phyloP scores from a whole-genome alignment of 2,329 filamentous ascomycete genomes.

The Colletotrichum falcatum region DNA sequence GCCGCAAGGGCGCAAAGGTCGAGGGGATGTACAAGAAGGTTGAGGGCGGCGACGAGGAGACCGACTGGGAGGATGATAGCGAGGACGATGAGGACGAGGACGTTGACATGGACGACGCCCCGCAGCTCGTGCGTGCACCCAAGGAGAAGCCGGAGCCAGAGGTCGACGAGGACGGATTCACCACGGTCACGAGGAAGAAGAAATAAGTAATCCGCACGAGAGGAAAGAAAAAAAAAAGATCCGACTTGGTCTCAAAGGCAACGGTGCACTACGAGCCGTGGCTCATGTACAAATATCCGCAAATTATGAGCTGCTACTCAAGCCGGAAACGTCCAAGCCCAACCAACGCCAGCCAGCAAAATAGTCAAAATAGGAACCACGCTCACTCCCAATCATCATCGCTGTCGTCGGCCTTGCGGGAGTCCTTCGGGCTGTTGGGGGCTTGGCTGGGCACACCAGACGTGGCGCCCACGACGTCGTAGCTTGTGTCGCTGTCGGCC shows the following conservation, averaged over 20 bases:
- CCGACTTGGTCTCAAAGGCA: constrained; percentile 28
- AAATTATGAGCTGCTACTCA: constrained; percentile 63
- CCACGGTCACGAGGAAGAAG: constrained; percentile 78
- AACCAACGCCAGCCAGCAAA: constrained; percentile 40
- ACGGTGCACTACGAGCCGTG: constrained; percentile 48
- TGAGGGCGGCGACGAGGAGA: constrained; percentile 67
- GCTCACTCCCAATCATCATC: constrained; percentile 82
- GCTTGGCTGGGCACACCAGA: constrained; percentile 84
- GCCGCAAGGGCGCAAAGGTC: constrained; percentile 69
- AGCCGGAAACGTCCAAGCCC: constrained; percentile 40
- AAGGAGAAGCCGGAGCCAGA: constrained; percentile 77
- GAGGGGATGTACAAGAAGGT: constrained; percentile 66
- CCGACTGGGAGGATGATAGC: constrained; percentile 72
- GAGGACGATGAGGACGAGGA: constrained; percentile 67
- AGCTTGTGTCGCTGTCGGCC: constrained; percentile 93
- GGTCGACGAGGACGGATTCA: constrained; percentile 86
- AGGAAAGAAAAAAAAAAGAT: background rate
- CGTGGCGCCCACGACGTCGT: constrained; percentile 87
- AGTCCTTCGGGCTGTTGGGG: constrained; percentile 73
- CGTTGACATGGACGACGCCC: constrained; percentile 78
- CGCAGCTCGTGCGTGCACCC: constrained; percentile 65
- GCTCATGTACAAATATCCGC: constrained; percentile 82
- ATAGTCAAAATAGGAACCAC: constrained; percentile 15
- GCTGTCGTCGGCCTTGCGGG: constrained; percentile 61
- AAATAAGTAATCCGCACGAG: constrained; percentile 54